phyloP scores from a whole-genome alignment of 202 grass and related monocot species.

The Panicum virgatum region DNA sequence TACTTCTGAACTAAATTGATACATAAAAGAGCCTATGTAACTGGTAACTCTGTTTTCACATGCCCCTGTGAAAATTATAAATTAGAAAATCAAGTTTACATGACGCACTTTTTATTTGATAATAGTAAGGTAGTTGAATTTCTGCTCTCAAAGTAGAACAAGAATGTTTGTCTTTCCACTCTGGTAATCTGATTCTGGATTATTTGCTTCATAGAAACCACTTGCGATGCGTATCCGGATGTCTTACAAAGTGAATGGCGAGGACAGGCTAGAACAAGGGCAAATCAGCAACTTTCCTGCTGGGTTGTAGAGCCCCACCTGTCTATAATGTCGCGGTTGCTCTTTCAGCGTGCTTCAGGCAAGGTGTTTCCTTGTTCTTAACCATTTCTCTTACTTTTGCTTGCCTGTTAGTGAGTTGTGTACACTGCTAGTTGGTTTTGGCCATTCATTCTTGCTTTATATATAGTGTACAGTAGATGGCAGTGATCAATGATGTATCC shows the following conservation, averaged over 20 bases:
- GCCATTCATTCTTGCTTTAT: constrained; percentile 63
- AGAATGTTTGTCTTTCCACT: not conserved
- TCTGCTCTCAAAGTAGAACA: not conserved
- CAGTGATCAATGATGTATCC: constrained; percentile 46
- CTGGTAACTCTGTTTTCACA: not conserved
- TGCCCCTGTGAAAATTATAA: constrained; percentile 26
- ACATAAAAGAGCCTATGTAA: constrained; percentile 18
- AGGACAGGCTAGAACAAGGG: constrained; percentile 92
- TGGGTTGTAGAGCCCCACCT: constrained; percentile 63
- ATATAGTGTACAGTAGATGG: constrained; percentile 79
- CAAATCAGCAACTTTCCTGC: constrained; percentile 91
- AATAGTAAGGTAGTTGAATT: not conserved
- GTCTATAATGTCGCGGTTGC: constrained; percentile 39
- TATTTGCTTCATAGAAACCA: constrained; percentile 66
- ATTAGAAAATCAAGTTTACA: not conserved
- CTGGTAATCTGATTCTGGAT: constrained; percentile 26
- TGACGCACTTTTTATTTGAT: not conserved
- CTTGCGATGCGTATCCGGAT: constrained; percentile 85
- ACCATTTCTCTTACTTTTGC: constrained; percentile 34
- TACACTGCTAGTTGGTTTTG: constrained; percentile 64
- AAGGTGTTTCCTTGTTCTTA: constrained; percentile 37
- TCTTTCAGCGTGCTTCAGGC: constrained; percentile 32
- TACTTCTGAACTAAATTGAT: not conserved
- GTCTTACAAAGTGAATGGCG: constrained; percentile 84
- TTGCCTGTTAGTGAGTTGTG: constrained; percentile 45